Percentiles rank a stretch among this genome's conserved stretches.
phyloP scores from a whole-genome alignment of 805 yeast genomes.

The Starmerella khaoyaiensis region DNA sequence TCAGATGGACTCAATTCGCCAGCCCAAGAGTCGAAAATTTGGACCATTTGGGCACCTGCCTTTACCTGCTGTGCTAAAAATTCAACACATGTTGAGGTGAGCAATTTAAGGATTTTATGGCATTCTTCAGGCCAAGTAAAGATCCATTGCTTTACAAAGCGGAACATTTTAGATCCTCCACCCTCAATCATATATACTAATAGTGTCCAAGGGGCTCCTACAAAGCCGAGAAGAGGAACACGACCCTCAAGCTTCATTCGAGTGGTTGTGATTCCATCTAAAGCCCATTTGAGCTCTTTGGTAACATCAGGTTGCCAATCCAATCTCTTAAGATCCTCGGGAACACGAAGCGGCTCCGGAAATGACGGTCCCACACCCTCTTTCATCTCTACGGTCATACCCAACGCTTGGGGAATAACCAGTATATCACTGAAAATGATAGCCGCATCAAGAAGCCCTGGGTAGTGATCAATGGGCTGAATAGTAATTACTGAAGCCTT shows the following conservation, averaged over 20 bases:
- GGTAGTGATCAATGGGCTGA: conserved; percentile 84
- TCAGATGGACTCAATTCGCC: conserved; percentile 90
- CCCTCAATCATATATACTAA: conserved; percentile 97
- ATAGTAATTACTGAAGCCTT: conserved; percentile 87
- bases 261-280: conserved; percentile 84
- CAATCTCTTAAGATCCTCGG: conserved; percentile 34
- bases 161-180: conserved; percentile 82
- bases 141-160: conserved; percentile 87
- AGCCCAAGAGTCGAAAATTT: conserved; percentile 96
- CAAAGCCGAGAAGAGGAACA: conserved; percentile 88
- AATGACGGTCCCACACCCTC: conserved; percentile 93
- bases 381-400: conserved; percentile 84
- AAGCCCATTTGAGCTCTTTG: conserved; percentile 84
- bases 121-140: conserved; percentile 64
- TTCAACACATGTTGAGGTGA: conserved; percentile 80
- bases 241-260: conserved; percentile 74
- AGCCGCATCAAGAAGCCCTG: conserved; percentile 89
- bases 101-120: conserved; percentile 56
- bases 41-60: conserved; percentile 97
- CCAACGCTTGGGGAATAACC: conserved; percentile 97
- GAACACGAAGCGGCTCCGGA: conserved; percentile 70
- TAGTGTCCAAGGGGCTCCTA: conserved; percentile 97
- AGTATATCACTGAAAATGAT: conserved; percentile 90
- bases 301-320: conserved; percentile 52
- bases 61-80: conserved; percentile 86